phyloP scores from a whole-genome alignment of 2,329 filamentous ascomycete genomes.

The Aureobasidium leucospermi region DNA sequence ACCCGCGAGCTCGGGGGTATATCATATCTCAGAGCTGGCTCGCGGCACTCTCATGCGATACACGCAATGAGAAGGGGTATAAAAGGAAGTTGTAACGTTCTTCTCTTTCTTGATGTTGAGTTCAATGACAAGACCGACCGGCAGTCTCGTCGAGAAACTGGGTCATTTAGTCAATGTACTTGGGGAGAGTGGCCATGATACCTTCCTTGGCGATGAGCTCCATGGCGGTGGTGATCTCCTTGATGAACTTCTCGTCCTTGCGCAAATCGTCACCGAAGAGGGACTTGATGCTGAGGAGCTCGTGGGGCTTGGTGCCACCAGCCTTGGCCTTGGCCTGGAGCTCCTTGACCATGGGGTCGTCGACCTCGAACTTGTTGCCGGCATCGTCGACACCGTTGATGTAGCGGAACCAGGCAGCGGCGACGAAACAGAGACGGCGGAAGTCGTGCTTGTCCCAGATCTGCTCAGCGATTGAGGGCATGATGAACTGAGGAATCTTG shows the following conservation, averaged over 20 bases:
- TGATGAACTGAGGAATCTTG: slow-evolving; percentile 49
- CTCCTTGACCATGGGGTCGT: slow-evolving; percentile 44
- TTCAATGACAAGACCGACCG: not conserved
- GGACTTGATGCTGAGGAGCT: slow-evolving; percentile 40
- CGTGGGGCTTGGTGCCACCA: slow-evolving; percentile 36
- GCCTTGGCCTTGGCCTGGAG: slow-evolving; percentile 40
- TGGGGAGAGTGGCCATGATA: slow-evolving; percentile 43
- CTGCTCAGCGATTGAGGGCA: slow-evolving; percentile 40
- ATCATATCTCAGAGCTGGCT: slow-evolving; percentile 1
- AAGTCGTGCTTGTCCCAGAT: slow-evolving; percentile 39
- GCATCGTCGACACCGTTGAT: slow-evolving; percentile 44
- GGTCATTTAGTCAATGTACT: slow-evolving; percentile 30
- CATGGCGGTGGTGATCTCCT: slow-evolving; percentile 42
- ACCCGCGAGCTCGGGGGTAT: slow-evolving; percentile 8
- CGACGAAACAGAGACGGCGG: slow-evolving; percentile 42
- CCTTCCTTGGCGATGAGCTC: slow-evolving; percentile 42
- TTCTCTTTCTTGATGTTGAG: not conserved
- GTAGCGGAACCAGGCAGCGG: slow-evolving; percentile 46
- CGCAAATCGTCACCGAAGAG: slow-evolving; percentile 48
- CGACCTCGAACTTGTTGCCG: slow-evolving; percentile 36
- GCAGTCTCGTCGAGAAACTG: not conserved
- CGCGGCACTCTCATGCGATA: not conserved
- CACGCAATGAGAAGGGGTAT: not conserved
- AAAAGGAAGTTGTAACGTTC: not conserved
- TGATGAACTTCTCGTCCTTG: slow-evolving; percentile 40